Base-by-base conservation (phyloP, 306 rosid genomes). In the Quercus berberidifolia region DNA sequence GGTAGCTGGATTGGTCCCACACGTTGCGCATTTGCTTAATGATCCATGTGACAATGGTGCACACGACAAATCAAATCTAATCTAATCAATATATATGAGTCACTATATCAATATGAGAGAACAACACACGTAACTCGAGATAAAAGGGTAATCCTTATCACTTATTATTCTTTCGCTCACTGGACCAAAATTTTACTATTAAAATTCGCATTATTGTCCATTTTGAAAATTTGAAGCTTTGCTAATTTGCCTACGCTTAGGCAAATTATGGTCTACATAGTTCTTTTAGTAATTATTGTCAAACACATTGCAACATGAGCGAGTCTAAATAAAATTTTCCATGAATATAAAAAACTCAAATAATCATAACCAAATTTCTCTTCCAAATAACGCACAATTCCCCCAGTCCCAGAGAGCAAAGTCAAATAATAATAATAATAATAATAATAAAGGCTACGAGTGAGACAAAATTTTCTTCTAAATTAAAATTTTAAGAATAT, bases 11-110 rank as follows among this genome's bases (percentile, higher is more conserved):
- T 60, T 68, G 33, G 63, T 9, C 80, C 83, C 56, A 59, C 33
- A 5, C 3, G 38, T 19, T 17, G 68, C 55, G 75, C 60, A 31
- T 81, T 79, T 59, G 64, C 55, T 54, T 51, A 82, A 76, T 76
- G 78, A 74, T 63, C 41, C 78, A 69, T 80, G 82, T 79, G 78
- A 69, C 73, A 43, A 84, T 67, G 18, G 38, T 68, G 41, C 41
- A 18, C 59, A 59, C 77, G 64, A 79, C 62, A 74, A 55, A 35
- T 19, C 57, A 74, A 35, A 65, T 65, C 55, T 49, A 31, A 28
- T 17, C 26, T 13, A 67, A 77, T 59, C 18, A 26, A 43, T 46
- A 1, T n/a, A 14, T 28, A 63, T 8, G 69, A 63, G 3, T 38
- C 3, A 41, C 46, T 2, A 41, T 41, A 41, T 41, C 54, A 10